Evolutionary conservation across 768 basidiomycete genomes (phyloP), one percentile per base, ranked within the genome.

Genomic region (Phallus indusiatus): DNA sequence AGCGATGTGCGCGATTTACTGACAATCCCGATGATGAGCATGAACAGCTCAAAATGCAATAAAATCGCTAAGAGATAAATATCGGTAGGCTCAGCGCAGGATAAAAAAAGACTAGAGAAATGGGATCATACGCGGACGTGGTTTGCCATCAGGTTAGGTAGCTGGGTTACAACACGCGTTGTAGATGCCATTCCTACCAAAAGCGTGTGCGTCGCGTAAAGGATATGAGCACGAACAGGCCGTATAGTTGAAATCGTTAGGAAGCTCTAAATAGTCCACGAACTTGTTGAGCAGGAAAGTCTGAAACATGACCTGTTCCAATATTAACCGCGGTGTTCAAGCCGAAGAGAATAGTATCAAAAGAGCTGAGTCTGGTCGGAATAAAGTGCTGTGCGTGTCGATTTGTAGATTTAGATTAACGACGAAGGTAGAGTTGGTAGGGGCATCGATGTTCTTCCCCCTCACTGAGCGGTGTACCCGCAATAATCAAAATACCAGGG

Each of bases 371-470:
- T 37, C 79, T 83, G 51, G 94, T 68, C 3, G 94, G 93, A 12
- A 95, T 75, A 67, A 88, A 66, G 88, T 94, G 64, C 73, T 72
- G 14, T 72, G 74, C 9, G 90, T 92, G 72, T 95, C 82, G 53
- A 90, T 77, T 71, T 90, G 80, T 11, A 97, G 74, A 20, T 85
- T 77, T 17, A 91, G 82, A 48, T 77, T 76, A 0, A 85, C 90
- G 2, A 88, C 81, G 77, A 97, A 97, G 37, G 86, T 82, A 72
- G 95, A 97, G 72, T 95, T 95, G 56, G 94, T 85, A 36, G 80
- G 83, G 74, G 96, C 94, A 36, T 72, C 69, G 1, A 76, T 77
- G 70, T 69, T 24, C 64, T 60, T 42, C 21, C 51, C 50, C 28
- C 33, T 34, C 54, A 9, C 22, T 54, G 52, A 94, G 78, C 1